Evolutionary conservation across 495 filamentous ascomycete genomes (phyloP).

Genomic region (Penicillium fimorum): DNA sequence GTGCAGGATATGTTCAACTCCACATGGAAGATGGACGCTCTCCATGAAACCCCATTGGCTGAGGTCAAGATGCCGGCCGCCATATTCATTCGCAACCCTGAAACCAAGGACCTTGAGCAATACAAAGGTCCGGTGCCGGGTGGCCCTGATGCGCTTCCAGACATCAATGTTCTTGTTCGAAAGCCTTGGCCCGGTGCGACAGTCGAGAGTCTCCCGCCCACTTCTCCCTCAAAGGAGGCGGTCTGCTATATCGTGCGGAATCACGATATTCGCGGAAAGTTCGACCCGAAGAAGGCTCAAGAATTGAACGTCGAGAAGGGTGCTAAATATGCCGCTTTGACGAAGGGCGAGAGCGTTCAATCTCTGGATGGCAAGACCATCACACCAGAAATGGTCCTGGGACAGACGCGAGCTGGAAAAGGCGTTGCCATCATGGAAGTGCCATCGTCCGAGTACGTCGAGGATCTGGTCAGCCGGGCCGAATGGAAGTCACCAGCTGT

Average conservation of each 20-base stretch:
- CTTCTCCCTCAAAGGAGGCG: slow-evolving; percentile 60
- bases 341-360: slow-evolving; percentile 54
- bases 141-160: slow-evolving; percentile 44
- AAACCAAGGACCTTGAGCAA: slow-evolving; percentile 60
- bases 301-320: slow-evolving; percentile 55
- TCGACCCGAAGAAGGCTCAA: slow-evolving; percentile 61
- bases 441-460: slow-evolving; percentile 64
- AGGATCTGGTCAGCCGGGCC: slow-evolving; percentile 59
- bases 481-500: slow-evolving; percentile 71
- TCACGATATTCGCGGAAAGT: slow-evolving; percentile 75
- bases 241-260: slow-evolving; percentile 82
- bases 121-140: slow-evolving; percentile 68
- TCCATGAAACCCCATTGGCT: slow-evolving; percentile 61
- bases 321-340: slow-evolving; percentile 52
- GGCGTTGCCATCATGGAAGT: slow-evolving; percentile 82
- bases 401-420: slow-evolving; percentile 49
- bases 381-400: slow-evolving; percentile 67
- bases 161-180: slow-evolving; percentile 73
- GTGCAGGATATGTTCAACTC: slow-evolving; percentile 82
- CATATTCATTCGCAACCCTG: slow-evolving; percentile 64
- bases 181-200: slow-evolving; percentile 79
- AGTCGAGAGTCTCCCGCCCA: slow-evolving; percentile 61
- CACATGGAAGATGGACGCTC: slow-evolving; percentile 65
- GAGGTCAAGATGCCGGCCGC: slow-evolving; percentile 66
- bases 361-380: slow-evolving; percentile 55